Conservation (phyloP, 2,329 filamentous ascomycete species). For the Arthroderma sp. region DNA sequence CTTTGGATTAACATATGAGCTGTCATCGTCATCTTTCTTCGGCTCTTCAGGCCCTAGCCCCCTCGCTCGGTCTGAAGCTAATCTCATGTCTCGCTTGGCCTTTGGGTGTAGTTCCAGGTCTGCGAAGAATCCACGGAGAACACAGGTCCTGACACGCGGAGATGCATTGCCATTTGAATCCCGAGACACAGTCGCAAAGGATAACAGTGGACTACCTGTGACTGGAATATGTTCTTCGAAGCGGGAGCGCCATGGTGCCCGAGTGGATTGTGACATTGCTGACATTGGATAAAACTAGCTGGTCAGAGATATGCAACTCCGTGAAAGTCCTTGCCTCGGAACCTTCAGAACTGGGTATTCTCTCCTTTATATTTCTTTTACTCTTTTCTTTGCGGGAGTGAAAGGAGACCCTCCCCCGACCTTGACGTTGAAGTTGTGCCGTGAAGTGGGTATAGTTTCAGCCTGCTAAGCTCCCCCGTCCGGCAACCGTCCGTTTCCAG, state of each 20-base stretch:
- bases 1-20: slow-evolving; percentile 45
- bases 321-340: background rate
- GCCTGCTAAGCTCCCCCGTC: background rate
- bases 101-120: slow-evolving; percentile 51
- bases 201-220: slow-evolving; percentile 9
- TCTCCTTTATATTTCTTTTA: background rate
- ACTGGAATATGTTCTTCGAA: slow-evolving; percentile 9
- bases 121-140: slow-evolving; percentile 77
- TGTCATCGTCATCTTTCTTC: background rate
- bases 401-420: background rate
- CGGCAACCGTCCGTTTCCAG: background rate
- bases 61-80: slow-evolving; percentile 11
- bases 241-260: slow-evolving; percentile 11
- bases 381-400: background rate
- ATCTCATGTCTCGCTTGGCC: slow-evolving; percentile 55
- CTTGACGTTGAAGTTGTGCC: background rate
- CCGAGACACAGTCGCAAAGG: slow-evolving; percentile 11
- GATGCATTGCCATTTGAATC: slow-evolving; percentile 6
- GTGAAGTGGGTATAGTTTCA: slow-evolving; percentile 1
- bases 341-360: background rate
- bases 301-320: no score
- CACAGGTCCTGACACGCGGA: slow-evolving; percentile 61
- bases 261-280: background rate
- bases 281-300: background rate
- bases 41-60: no score